phyloP scores from a whole-genome alignment of 2,329 filamentous ascomycete species.

The Penicillium sp. region DNA sequence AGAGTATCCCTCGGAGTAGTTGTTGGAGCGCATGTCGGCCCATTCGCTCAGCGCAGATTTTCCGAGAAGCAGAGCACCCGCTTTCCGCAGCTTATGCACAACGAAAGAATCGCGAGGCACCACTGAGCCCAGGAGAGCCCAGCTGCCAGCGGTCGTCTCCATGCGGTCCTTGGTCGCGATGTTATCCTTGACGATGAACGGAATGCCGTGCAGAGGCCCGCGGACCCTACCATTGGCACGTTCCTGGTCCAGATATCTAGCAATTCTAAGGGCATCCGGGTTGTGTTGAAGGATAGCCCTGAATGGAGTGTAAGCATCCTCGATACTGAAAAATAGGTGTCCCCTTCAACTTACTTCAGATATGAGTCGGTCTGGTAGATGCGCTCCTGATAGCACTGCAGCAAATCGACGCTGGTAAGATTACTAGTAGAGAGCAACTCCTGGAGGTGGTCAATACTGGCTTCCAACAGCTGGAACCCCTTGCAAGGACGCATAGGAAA shows the following conservation, averaged over 20 bases:
- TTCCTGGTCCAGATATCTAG: not conserved
- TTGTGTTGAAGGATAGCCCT: not conserved
- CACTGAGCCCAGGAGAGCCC: slow-evolving; percentile 67
- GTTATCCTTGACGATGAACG: slow-evolving; percentile 73
- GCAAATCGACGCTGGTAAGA: slow-evolving; percentile 63
- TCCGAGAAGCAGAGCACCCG: slow-evolving; percentile 72
- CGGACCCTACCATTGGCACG: not conserved
- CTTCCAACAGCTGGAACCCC: slow-evolving; percentile 68
- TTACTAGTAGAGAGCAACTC: slow-evolving; percentile 57
- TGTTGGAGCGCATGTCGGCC: slow-evolving; percentile 72
- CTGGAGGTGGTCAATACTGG: slow-evolving; percentile 72
- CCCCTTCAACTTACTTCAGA: slow-evolving; percentile 56
- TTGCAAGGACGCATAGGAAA: slow-evolving; percentile 70
- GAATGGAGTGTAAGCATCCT: not conserved
- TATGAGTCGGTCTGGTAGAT: slow-evolving; percentile 68
- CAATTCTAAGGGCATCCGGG: not conserved
- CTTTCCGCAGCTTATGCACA: slow-evolving; percentile 64
- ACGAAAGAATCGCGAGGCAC: slow-evolving; percentile 72
- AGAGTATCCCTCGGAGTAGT: slow-evolving; percentile 72
- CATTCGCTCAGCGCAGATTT: slow-evolving; percentile 75
- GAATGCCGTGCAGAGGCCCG: slow-evolving; percentile 71
- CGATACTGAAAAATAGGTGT: too few relatives aligned
- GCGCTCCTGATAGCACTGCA: slow-evolving; percentile 66
- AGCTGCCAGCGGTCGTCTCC: slow-evolving; percentile 75
- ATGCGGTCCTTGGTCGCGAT: slow-evolving; percentile 71